Evolutionary conservation across 2,329 filamentous ascomycete species (phyloP).

Genomic region (Penicillium paneum): DNA sequence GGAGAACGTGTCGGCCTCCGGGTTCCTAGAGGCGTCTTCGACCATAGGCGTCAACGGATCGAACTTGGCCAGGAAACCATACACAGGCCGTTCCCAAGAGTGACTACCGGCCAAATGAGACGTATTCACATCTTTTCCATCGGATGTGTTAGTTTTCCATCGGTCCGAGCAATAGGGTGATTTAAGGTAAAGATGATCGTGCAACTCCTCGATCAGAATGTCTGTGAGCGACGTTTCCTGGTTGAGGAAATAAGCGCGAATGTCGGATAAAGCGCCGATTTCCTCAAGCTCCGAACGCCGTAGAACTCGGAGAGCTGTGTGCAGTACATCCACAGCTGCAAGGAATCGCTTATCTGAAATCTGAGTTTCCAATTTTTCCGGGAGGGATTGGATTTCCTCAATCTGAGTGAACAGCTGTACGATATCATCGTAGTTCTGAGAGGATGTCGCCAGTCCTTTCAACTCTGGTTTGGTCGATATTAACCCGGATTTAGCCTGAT

Average conservation of each 20-base stretch:
- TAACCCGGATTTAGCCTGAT: slow-evolving; percentile 74
- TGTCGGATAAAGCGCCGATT: slow-evolving; percentile 81
- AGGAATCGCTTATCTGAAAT: slow-evolving; percentile 97
- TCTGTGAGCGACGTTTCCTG: slow-evolving; percentile 91
- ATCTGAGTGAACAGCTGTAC: slow-evolving; percentile 78
- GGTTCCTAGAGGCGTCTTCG: slow-evolving; percentile 89
- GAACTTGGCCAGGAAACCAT: slow-evolving; percentile 56
- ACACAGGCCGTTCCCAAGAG: slow-evolving; percentile 54
- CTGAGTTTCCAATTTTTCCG: slow-evolving; percentile 86
- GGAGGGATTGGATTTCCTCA: slow-evolving; percentile 82
- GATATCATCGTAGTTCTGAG: slow-evolving; percentile 86
- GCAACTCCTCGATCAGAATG: slow-evolving; percentile 93
- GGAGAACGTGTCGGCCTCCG: slow-evolving; percentile 90
- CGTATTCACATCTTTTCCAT: slow-evolving; percentile 35
- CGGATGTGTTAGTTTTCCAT: slow-evolving; percentile 70
- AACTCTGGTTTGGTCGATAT: slow-evolving; percentile 85
- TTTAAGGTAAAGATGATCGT: slow-evolving; percentile 95
- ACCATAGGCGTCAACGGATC: slow-evolving; percentile 58
- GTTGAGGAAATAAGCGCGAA: slow-evolving; percentile 84
- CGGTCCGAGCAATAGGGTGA: slow-evolving; percentile 95
- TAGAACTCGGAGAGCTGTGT: slow-evolving; percentile 79
- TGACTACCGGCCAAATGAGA: slow-evolving; percentile 32
- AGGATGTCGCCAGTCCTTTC: slow-evolving; percentile 81
- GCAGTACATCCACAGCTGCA: slow-evolving; percentile 85
- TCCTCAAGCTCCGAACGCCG: slow-evolving; percentile 84